Percentiles rank a stretch among this genome's conserved stretches.
Conservation (phyloP, 1,139 yeast species). For the Yamadazyma friedrichii region DNA sequence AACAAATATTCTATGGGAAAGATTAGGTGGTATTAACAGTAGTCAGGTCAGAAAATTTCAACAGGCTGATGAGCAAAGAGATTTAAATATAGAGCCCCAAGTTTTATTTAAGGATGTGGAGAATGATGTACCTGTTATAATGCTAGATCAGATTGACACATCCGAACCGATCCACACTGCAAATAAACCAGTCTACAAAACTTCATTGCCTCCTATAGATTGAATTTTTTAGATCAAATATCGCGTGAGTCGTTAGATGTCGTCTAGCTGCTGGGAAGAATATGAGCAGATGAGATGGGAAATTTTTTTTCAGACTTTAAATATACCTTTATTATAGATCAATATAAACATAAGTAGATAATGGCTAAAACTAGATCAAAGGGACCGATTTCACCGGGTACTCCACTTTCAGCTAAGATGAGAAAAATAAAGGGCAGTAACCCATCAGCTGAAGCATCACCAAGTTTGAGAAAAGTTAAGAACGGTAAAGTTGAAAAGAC, state of each 20-base stretch:
- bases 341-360: not conserved
- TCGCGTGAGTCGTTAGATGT: slow-evolving; percentile 9
- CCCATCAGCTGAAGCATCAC: slow-evolving; percentile 19
- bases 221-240: not conserved
- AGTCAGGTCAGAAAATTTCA: slow-evolving; percentile 32
- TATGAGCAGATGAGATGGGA: slow-evolving; percentile 16
- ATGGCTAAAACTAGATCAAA: slow-evolving; percentile 35
- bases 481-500: slow-evolving; percentile 15
- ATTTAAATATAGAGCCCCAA: slow-evolving; percentile 28
- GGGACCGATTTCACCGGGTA: slow-evolving; percentile 22
- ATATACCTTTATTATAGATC: not conserved
- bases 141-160: slow-evolving; percentile 25
- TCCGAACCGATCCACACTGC: not conserved
- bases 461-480: slow-evolving; percentile 18
- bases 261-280: not conserved
- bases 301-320: slow-evolving; percentile 9
- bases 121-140: slow-evolving; percentile 39
- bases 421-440: slow-evolving; percentile 18
- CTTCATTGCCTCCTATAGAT: slow-evolving; percentile 15
- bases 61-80: slow-evolving; percentile 17
- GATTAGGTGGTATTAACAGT: slow-evolving; percentile 42
- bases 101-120: slow-evolving; percentile 37
- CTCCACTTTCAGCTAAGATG: slow-evolving; percentile 19
- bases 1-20: slow-evolving; percentile 45
- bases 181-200: slow-evolving; percentile 12